Base-by-base conservation (phyloP, 805 yeast species). In the Ogataea philodendri region DNA sequence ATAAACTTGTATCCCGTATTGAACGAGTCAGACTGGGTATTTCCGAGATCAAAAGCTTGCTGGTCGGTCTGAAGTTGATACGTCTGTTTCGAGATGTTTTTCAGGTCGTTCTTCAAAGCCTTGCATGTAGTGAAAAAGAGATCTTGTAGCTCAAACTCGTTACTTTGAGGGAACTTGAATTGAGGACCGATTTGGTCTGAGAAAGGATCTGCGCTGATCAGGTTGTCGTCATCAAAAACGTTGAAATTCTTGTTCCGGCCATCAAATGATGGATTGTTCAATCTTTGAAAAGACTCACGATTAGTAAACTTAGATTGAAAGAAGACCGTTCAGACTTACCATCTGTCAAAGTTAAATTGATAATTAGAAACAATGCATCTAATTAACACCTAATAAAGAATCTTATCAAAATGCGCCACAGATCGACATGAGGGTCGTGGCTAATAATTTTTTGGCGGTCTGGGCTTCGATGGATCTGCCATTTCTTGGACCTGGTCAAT, bases 381-480 rank as follows among this genome's bases (percentile, higher is more conserved):
- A 31, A 31, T 31, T 31, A 31, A 31, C 35, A 31, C 29, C 35
- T 31, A 31, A 20, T 17, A 17, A 11, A 10, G n/a, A 15, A 21
- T 23, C 35, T 31, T 18, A 31, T 31, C 28, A 9, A 30, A 9
- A n/a, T 22, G 17, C 15, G 35, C 35, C 35, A 31, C 35, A 22
- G 9, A 5, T 30, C n/a, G n/a, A n/a, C n/a, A n/a, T n/a, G n/a
- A n/a, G n/a, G n/a, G n/a, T n/a, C n/a, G 21, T 30, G 25, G 33
- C 33, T 8, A 10, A 19, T 14, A 7, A 18, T 8, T 9, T 18
- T 30, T 5, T 17, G 14, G 35, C 19, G 15, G 15, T 9, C n/a
- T n/a, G n/a, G n/a, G n/a, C n/a, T n/a, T n/a, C n/a, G n/a, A n/a
- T n/a, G n/a, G n/a, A n/a, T n/a, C n/a, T n/a, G n/a, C n/a, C n/a